Percentiles rank a stretch among this genome's conserved stretches.
These are phyloP conservation scores for Cutaneotrichosporon cyanovorans DNA, from an alignment of 1,284 basidiomycete genomes.

Conservation along the genomic window DNA sequence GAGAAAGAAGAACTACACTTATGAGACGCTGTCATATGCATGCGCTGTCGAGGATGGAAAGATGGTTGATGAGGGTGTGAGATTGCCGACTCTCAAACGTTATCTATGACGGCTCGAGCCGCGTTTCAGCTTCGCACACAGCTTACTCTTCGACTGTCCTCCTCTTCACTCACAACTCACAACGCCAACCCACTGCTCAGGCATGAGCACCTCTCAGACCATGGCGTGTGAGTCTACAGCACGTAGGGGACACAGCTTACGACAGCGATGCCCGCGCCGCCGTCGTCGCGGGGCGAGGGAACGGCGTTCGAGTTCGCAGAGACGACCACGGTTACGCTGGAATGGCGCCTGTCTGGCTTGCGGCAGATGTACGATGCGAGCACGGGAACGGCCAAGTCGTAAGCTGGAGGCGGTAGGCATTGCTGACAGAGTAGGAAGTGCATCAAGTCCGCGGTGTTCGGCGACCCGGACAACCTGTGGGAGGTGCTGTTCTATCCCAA, in stretches of 20 bases:
- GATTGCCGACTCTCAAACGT: no score
- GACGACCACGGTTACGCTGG: slow-evolving; percentile 58
- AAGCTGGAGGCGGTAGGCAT: slow-evolving; percentile 16
- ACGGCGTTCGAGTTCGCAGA: slow-evolving; percentile 48
- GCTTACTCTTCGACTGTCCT: no score
- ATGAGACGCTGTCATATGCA: no score
- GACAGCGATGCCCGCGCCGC: not conserved
- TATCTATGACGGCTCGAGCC: no score
- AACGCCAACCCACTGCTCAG: no score
- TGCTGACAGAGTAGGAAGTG: slow-evolving; percentile 36
- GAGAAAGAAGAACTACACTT: no score
- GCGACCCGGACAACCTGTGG: slow-evolving; percentile 43
- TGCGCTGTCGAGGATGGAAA: no score
- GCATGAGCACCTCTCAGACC: no score
- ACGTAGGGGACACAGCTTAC: not conserved
- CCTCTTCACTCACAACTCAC: no score
- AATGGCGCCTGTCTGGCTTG: slow-evolving; percentile 65
- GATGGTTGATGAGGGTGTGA: no score
- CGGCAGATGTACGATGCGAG: slow-evolving; percentile 64
- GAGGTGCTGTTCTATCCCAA: slow-evolving; percentile 75
- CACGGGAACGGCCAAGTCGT: slow-evolving; percentile 44
- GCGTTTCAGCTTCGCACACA: no score
- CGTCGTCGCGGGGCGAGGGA: not conserved
- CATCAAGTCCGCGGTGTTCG: slow-evolving; percentile 45
- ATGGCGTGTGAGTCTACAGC: no score